These are phyloP conservation scores for Neurospora tetraspora DNA, from an alignment of 495 filamentous ascomycete genomes.

Conservation along the genomic window DNA sequence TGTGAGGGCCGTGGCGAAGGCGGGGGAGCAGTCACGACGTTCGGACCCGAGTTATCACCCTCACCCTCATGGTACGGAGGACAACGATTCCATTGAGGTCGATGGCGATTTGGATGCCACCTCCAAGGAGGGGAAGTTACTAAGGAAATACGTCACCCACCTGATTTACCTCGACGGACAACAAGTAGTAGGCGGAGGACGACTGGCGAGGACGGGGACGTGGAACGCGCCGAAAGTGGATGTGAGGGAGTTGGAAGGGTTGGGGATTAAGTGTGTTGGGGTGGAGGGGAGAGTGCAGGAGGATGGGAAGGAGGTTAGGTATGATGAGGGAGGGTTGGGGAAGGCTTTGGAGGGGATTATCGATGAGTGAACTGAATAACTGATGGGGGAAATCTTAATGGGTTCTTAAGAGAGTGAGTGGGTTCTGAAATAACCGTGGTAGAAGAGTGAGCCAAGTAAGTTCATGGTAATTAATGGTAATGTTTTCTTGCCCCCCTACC, in stretches of 20 bases:
- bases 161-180: slow-evolving; percentile 69
- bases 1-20: slow-evolving; percentile 62
- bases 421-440: too few species aligned
- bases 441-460: too few species aligned
- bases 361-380: slow-evolving; percentile 22
- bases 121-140: slow-evolving; percentile 11
- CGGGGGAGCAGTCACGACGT: slow-evolving; percentile 39
- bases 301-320: slow-evolving; percentile 40
- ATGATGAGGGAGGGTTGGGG: slow-evolving; percentile 66
- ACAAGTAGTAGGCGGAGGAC: slow-evolving; percentile 10
- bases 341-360: slow-evolving; percentile 72
- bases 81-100: not conserved
- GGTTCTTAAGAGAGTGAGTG: too few species aligned
- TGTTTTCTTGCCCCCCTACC: too few species aligned
- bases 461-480: too few species aligned
- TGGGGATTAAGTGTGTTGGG: slow-evolving; percentile 68
- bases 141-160: slow-evolving; percentile 64
- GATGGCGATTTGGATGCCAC: too few species aligned
- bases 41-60: slow-evolving; percentile 4
- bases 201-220: slow-evolving; percentile 6
- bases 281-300: slow-evolving; percentile 59
- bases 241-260: slow-evolving; percentile 44
- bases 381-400: too few species aligned
- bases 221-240: slow-evolving; percentile 57
- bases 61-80: not conserved